Conservation (phyloP, 2,329 filamentous ascomycete species). For the Beauveria pseudobassiana region DNA sequence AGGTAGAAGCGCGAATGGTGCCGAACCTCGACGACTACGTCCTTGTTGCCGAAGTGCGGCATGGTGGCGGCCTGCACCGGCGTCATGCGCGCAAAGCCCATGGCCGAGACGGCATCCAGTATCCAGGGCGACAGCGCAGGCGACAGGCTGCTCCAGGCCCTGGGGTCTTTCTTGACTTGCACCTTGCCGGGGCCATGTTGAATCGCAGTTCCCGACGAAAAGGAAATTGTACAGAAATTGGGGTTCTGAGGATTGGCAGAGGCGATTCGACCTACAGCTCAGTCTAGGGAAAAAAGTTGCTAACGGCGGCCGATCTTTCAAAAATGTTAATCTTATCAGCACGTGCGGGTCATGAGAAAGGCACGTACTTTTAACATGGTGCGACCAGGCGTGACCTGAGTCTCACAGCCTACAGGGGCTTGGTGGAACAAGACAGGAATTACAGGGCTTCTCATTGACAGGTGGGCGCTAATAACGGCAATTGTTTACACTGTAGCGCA, state of each 20-base stretch:
- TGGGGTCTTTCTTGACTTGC: slow-evolving; percentile 35
- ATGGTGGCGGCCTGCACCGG: slow-evolving; percentile 92
- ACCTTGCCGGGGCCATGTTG: slow-evolving; percentile 26
- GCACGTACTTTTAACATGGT: background rate
- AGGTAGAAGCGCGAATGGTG: background rate
- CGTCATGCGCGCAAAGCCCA: slow-evolving; percentile 83
- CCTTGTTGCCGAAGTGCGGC: slow-evolving; percentile 82
- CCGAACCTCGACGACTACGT: slow-evolving; percentile 75
- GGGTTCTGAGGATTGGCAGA: background rate
- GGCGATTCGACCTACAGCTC: slow-evolving; percentile 10
- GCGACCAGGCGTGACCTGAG: background rate
- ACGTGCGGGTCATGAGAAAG: slow-evolving; percentile 46
- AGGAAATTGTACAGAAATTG: background rate
- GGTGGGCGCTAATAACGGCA: too few species aligned
- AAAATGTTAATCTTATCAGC: slow-evolving; percentile 11
- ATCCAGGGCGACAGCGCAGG: slow-evolving; percentile 58
- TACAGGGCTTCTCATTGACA: background rate
- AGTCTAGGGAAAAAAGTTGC: background rate
- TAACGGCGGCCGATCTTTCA: background rate
- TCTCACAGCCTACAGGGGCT: background rate
- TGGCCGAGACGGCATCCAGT: slow-evolving; percentile 70
- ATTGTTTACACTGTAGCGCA: background rate
- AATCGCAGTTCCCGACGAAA: background rate
- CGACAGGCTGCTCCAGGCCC: slow-evolving; percentile 36
- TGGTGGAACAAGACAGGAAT: background rate